A percentile compares a stretch with the other conserved stretches of the same genome.
Evolutionary conservation across 2,329 filamentous ascomycete species (phyloP).

Genomic region (Aspergillus fijiensis): DNA sequence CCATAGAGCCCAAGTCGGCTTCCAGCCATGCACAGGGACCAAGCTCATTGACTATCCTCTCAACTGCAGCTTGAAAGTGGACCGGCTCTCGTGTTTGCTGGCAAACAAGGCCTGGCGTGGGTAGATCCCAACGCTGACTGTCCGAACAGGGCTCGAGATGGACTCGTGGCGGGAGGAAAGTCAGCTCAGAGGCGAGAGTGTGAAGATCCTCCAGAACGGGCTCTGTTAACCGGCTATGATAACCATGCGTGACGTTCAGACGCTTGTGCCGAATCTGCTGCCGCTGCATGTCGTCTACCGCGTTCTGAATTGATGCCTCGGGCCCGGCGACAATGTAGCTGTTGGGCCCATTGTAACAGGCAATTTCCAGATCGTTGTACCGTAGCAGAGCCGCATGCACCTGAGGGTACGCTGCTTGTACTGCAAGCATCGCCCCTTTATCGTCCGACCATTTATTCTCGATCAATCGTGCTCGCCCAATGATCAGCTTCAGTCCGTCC

Average conservation of each 20-base stretch:
- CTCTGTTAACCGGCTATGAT: conserved; percentile 49
- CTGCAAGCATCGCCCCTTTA: conserved; percentile 34
- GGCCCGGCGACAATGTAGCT: conserved; percentile 47
- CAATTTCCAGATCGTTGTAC: conserved; percentile 32
- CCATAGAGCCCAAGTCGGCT: conserved; percentile 40
- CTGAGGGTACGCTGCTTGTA: conserved; percentile 24
- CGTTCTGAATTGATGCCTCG: conserved; percentile 30
- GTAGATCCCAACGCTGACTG: neutral
- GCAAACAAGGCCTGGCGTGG: conserved; percentile 33
- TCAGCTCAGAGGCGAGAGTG: conserved; percentile 25
- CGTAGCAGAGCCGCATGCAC: too few relatives aligned
- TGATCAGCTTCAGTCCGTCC: conserved; percentile 31
- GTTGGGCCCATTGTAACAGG: conserved; percentile 50
- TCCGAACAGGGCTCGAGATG: conserved; percentile 21
- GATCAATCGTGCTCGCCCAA: conserved; percentile 32
- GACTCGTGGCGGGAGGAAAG: conserved; percentile 35
- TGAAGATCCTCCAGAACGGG: conserved; percentile 27
- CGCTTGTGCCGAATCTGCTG: conserved; percentile 31
- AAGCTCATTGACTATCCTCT: conserved; percentile 35
- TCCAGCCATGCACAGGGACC: conserved; percentile 41
- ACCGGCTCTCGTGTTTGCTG: conserved; percentile 48
- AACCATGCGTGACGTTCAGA: conserved; percentile 50
- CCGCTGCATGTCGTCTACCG: conserved; percentile 3
- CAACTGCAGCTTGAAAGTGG: conserved; percentile 48
- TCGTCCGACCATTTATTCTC: conserved; percentile 33